Percentiles rank a stretch among this genome's conserved stretches.
phyloP scores from a whole-genome alignment of 2,329 filamentous ascomycete species.

The Exophiala aquamarina region DNA sequence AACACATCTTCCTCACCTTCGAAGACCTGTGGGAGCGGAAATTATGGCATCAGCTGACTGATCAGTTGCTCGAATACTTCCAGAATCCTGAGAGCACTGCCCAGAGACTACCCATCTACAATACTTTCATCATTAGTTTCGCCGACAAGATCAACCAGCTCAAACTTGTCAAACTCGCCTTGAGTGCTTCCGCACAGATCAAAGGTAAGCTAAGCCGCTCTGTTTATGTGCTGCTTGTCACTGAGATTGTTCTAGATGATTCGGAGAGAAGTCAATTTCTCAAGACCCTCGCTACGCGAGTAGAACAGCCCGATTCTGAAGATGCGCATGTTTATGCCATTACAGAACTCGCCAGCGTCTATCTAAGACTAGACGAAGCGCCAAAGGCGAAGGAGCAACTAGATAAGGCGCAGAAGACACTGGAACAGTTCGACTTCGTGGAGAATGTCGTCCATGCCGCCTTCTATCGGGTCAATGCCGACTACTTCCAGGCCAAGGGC shows the following conservation, averaged over 20 bases:
- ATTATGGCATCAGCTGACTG: constrained; percentile 97
- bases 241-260: constrained; percentile 62
- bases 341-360: constrained; percentile 83
- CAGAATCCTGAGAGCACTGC: constrained; percentile 74
- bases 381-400: constrained; percentile 84
- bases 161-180: constrained; percentile 87
- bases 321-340: constrained; percentile 94
- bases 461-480: constrained; percentile 93
- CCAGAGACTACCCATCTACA: constrained; percentile 87
- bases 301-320: constrained; percentile 88
- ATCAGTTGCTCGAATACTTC: constrained; percentile 86
- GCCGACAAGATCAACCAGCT: constrained; percentile 99
- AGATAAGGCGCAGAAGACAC: constrained; percentile 79
- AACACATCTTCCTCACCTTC: constrained; percentile 84
- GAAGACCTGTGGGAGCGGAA: constrained; percentile 98
- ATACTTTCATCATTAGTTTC: constrained; percentile 92
- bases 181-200: constrained; percentile 84
- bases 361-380: constrained; percentile 75
- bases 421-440: constrained; percentile 91
- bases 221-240: background rate
- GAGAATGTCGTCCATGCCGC: constrained; percentile 93
- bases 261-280: constrained; percentile 84
- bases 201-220: constrained; percentile 54
- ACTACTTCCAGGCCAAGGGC: constrained; percentile 88
- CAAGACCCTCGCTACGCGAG: constrained; percentile 77